Evolutionary conservation across 2,329 filamentous ascomycete species (phyloP), one percentile per base, ranked within the genome.

Genomic region (Aspergillaceae sp.): DNA sequence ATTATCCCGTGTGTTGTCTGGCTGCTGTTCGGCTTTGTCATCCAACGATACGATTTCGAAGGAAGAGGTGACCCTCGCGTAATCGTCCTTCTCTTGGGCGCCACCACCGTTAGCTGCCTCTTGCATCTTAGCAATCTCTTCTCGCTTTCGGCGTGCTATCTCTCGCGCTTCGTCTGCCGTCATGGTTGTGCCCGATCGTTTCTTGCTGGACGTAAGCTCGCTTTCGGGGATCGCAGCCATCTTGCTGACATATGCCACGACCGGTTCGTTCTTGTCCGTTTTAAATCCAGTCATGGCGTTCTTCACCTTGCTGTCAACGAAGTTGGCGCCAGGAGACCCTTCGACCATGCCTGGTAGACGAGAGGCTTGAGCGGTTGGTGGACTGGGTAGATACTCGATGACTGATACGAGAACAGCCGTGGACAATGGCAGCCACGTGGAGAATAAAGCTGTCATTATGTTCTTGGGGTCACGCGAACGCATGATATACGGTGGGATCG

Each of bases 181-280:
- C 59, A 97, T 76, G 38, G 82, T 70, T 19, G 70, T 82, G 0
- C 84, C 83, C 10, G 81, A 77, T 40, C 87, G 78, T 65, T 85
- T 94, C 26, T 66, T 66, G 64, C 95, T 95, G 44, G 91, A 80
- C 0, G 87, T 86, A 4, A 98, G 73, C 57, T 98, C 91, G 65
- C 87, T 96, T 60, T 94, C 87, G 0, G 89, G 91, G 8, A 98
- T 77, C 0, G 92, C 92, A 1, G 97, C 87, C 89, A 98, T 96
- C 65, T 98, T 98, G 70, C 91, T 97, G 50, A 98, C 87, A 55
- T 95, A 98, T 6, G 87, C 91, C 1, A 98, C 87, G 0, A 94
- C 82, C 0, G 91, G 90, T 47, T 86, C 84, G 0, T 82, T 75
- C 35, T 78, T 74, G 0, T 75, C 76, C 3, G 79, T 79, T 59